phyloP scores from a whole-genome alignment of 495 filamentous ascomycete species.

The Hyaloscypha finlandica region DNA sequence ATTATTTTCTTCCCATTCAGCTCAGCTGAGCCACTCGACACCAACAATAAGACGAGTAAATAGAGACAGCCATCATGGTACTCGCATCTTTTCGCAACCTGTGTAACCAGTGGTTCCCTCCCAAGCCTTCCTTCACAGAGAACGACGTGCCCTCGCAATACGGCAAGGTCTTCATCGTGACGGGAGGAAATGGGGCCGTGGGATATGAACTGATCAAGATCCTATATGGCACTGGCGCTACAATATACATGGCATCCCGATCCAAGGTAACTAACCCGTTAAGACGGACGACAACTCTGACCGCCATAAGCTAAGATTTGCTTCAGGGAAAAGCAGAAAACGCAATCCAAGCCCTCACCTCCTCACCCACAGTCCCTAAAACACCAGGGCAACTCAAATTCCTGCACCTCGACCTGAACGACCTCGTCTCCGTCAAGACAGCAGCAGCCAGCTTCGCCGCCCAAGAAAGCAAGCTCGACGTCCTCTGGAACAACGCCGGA shows the following conservation, averaged over 20 bases:
- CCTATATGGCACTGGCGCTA: conserved; percentile 6
- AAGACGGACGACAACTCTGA: background rate
- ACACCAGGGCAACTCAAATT: conserved; percentile 43
- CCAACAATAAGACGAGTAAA: too few relatives aligned
- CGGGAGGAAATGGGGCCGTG: conserved; percentile 14
- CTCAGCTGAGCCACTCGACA: too few relatives aligned
- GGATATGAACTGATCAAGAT: conserved; percentile 37
- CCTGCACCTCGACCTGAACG: conserved; percentile 48
- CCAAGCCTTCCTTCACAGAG: conserved; percentile 12
- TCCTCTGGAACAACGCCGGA: conserved; percentile 60
- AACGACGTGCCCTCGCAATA: conserved; percentile 3
- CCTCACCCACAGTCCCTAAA: background rate
- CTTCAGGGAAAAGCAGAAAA: conserved; percentile 35
- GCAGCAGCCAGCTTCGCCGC: conserved; percentile 44
- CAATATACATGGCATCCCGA: conserved; percentile 10
- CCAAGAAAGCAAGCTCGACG: conserved; percentile 46
- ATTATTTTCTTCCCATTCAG: too few relatives aligned
- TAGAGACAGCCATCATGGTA: conserved; percentile 30
- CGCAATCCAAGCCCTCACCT: background rate
- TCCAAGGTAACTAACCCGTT: background rate
- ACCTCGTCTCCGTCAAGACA: conserved; percentile 50
- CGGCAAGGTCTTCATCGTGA: conserved; percentile 24
- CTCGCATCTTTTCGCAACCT: conserved; percentile 17
- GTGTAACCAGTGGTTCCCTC: conserved; percentile 12
- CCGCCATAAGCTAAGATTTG: conserved; percentile 37